A percentile compares a stretch with the other conserved stretches of the same genome.
phyloP scores from a whole-genome alignment of 305 asterid genomes.

The Salvia sclarea region DNA sequence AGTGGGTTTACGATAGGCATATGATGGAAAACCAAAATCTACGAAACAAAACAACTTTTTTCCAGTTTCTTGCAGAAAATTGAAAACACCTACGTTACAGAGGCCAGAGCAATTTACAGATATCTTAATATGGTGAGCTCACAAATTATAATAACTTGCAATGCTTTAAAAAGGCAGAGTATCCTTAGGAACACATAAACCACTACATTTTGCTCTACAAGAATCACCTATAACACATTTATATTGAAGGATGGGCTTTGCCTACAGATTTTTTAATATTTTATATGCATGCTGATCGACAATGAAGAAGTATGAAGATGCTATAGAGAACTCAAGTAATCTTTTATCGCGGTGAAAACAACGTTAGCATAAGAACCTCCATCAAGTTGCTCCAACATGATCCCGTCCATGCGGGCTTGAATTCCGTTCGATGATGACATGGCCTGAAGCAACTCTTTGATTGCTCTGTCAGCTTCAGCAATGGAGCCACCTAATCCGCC shows the following conservation, averaged over 20 bases:
- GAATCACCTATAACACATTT: background rate
- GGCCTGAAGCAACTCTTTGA: conserved; percentile 55
- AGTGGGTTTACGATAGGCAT: too few species aligned
- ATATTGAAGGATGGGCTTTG: background rate
- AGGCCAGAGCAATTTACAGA: too few species aligned
- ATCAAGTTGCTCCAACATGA: conserved; percentile 62
- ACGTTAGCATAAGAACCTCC: conserved; percentile 53
- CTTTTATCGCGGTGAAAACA: conserved; percentile 51
- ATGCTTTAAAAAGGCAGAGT: background rate
- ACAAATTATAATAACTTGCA: background rate
- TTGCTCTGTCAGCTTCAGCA: conserved; percentile 59
- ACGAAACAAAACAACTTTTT: too few species aligned
- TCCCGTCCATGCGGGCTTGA: conserved; percentile 93
- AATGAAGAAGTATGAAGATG: conserved; percentile 6
- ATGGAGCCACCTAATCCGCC: conserved; percentile 64
- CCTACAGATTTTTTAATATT: background rate
- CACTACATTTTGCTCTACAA: background rate
- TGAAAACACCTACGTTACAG: too few species aligned
- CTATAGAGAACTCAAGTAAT: conserved; percentile 58
- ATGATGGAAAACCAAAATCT: background rate
- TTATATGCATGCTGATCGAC: background rate
- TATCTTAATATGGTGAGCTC: background rate
- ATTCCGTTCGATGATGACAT: conserved; percentile 61
- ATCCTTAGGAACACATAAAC: background rate
- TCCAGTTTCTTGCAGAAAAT: too few species aligned